These are phyloP conservation scores for Syzygium syzygioides DNA, from an alignment of 441 rosid species.

Conservation along the genomic window DNA sequence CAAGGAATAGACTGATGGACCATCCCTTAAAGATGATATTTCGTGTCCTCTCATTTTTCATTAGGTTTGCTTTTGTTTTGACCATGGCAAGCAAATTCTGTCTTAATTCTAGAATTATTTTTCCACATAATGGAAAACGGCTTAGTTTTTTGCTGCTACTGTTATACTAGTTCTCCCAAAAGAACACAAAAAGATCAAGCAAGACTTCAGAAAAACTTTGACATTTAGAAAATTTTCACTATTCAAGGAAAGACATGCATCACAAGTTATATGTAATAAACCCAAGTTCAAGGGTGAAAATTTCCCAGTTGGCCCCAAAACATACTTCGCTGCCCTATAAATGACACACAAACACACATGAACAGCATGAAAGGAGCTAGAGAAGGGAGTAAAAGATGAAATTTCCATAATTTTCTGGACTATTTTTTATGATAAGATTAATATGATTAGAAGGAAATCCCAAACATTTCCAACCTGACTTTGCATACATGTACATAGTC, in stretches of 20 bases:
- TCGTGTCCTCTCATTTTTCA: not conserved
- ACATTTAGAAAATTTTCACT: not conserved
- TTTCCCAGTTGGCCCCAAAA: not conserved
- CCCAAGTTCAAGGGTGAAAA: not conserved
- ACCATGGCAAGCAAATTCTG: not conserved
- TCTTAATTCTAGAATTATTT: not conserved
- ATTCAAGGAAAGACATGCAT: not conserved
- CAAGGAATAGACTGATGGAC: not conserved
- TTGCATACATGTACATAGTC: not conserved
- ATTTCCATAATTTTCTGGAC: not conserved
- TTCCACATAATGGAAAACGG: not conserved
- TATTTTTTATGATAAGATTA: not conserved
- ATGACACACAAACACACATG: not conserved
- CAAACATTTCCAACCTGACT: not conserved
- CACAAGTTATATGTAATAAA: not conserved
- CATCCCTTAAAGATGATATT: not conserved
- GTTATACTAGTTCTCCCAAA: not conserved
- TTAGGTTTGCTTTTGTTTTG: not conserved
- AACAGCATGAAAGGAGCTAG: not conserved
- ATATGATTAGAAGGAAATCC: not conserved
- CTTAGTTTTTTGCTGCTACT: not conserved
- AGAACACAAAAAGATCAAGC: not conserved
- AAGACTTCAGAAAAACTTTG: not conserved
- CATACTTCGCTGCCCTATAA: not conserved
- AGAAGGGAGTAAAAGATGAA: not conserved